Evolutionary conservation across 1,139 yeast genomes (phyloP).

Genomic region (Hyphopichia wangnamkhiaoensis): DNA sequence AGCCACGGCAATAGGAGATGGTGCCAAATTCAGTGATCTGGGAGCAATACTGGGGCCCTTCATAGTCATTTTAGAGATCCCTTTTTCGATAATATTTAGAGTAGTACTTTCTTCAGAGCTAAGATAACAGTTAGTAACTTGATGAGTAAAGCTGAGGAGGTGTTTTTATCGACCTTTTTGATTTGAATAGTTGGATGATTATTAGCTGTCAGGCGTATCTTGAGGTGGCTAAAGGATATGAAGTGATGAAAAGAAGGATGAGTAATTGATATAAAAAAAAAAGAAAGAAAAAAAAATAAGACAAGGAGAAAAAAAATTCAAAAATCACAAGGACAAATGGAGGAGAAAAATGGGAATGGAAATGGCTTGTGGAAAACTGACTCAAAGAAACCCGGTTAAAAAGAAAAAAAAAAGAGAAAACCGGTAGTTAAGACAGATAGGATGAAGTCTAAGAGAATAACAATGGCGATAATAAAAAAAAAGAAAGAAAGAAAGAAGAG

Average conservation of each 20-base stretch:
- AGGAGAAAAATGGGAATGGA: not conserved
- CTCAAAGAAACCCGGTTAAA: too few species aligned
- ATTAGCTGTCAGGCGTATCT: too few species aligned
- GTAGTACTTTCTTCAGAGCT: too few species aligned
- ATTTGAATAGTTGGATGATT: too few species aligned
- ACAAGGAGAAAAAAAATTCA: not conserved
- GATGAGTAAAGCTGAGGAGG: too few species aligned
- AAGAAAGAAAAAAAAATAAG: not conserved
- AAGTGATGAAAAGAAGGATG: not conserved
- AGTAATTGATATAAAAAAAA: not conserved
- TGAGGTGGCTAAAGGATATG: too few species aligned
- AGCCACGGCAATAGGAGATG: constrained; percentile 33
- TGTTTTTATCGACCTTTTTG: too few species aligned
- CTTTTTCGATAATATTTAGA: too few species aligned
- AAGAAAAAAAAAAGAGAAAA: not conserved
- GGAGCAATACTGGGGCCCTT: constrained; percentile 40
- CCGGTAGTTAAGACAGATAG: not conserved
- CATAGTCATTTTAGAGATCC: constrained; percentile 20
- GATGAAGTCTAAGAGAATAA: not conserved
- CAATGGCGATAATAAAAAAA: not conserved
- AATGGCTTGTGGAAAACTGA: not conserved
- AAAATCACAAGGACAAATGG: not conserved
- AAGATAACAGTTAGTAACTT: too few species aligned
- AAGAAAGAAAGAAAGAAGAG: not conserved
- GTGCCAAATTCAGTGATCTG: constrained; percentile 28